A percentile compares a stretch with the other conserved stretches of the same genome.
Evolutionary conservation across 1,139 yeast genomes (phyloP).

Genomic region (Zygosaccharomyces sapae): DNA sequence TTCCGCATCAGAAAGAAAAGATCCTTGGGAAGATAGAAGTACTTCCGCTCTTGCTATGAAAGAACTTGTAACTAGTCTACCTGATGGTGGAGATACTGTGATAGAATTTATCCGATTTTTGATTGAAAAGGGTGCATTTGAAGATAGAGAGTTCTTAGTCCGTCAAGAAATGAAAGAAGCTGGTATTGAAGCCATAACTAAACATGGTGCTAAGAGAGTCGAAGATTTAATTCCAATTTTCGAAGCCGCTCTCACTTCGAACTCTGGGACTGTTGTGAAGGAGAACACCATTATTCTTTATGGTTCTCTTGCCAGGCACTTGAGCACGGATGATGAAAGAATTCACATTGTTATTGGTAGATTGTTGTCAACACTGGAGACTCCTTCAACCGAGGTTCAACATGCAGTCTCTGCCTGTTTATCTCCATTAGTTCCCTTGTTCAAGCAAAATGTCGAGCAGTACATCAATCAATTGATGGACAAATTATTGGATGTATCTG

Average conservation of each 20-base stretch:
- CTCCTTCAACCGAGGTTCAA: conserved; percentile 88
- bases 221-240: conserved; percentile 74
- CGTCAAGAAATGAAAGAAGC: conserved; percentile 84
- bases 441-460: conserved; percentile 46
- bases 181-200: conserved; percentile 67
- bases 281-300: conserved; percentile 82
- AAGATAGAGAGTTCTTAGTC: conserved; percentile 69
- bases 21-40: conserved; percentile 79
- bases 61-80: conserved; percentile 51
- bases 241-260: conserved; percentile 47
- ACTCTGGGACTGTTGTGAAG: conserved; percentile 58
- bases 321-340: conserved; percentile 60
- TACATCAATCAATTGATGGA: conserved; percentile 58
- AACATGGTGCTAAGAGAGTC: conserved; percentile 59
- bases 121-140: conserved; percentile 59
- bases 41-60: conserved; percentile 71
- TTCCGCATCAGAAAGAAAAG: conserved; percentile 55
- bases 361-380: conserved; percentile 67
- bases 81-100: conserved; percentile 38
- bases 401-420: conserved; percentile 80
- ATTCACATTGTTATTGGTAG: conserved; percentile 62
- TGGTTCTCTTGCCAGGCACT: conserved; percentile 83
- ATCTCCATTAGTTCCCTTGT: conserved; percentile 69
- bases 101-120: conserved; percentile 54
- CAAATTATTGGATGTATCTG: conserved; percentile 49